phyloP scores from a whole-genome alignment of 768 basidiomycete genomes.

The Russula brevipes region DNA sequence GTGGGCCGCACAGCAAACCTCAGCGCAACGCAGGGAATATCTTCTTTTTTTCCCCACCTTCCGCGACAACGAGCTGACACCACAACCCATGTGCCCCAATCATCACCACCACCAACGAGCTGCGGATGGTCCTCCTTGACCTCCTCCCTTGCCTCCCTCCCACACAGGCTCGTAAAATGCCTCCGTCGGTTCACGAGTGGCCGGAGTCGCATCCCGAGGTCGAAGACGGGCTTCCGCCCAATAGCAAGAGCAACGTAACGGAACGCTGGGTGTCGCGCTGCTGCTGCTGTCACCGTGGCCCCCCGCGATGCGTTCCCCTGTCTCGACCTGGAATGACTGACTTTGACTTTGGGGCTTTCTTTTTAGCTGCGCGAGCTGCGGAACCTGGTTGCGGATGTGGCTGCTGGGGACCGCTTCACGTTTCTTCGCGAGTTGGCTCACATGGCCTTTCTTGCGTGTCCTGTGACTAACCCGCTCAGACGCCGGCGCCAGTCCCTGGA shows the following conservation, averaged over 20 bases:
- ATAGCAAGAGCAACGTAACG: no score
- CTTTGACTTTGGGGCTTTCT: neutral
- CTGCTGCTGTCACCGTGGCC: neutral
- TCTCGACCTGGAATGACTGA: neutral
- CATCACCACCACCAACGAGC: no score
- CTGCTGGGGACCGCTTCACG: slow-evolving; percentile 27
- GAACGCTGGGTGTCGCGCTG: neutral
- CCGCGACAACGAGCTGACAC: neutral
- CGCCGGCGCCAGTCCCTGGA: neutral
- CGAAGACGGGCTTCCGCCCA: neutral
- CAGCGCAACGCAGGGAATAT: no score
- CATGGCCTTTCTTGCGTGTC: neutral
- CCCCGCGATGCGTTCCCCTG: neutral
- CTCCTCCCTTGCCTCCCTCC: slow-evolving; percentile 2
- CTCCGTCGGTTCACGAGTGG: neutral
- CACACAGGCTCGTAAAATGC: neutral
- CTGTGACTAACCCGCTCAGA: neutral
- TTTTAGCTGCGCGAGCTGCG: slow-evolving; percentile 21
- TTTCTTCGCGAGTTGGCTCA: slow-evolving; percentile 28
- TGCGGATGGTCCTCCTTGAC: neutral
- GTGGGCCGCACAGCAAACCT: no score
- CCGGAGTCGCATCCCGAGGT: neutral
- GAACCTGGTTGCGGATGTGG: slow-evolving; percentile 23
- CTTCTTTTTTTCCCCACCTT: no score
- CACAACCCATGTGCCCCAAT: neutral